These are phyloP conservation scores for Eucalyptus erythrocorys DNA, from an alignment of 345 rosid genomes.

Conservation along the genomic window DNA sequence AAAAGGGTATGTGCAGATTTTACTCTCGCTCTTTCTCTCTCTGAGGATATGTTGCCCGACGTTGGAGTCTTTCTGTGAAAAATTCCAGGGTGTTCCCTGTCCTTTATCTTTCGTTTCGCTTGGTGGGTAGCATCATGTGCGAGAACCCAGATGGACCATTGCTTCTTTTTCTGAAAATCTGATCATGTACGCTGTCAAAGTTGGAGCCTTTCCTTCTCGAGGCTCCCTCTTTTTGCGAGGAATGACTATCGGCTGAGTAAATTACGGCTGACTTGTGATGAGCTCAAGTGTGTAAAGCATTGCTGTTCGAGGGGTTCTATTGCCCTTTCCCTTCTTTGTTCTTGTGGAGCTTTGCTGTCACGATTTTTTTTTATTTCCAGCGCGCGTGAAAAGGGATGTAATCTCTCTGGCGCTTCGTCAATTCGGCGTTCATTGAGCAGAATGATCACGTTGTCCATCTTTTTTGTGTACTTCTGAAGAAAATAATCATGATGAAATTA, in stretches of 20 bases:
- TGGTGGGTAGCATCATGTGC: background rate
- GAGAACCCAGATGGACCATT: background rate
- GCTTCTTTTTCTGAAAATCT: background rate
- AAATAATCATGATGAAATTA: background rate
- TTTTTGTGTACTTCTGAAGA: background rate
- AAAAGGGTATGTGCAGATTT: background rate
- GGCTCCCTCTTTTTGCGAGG: background rate
- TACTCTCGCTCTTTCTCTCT: background rate
- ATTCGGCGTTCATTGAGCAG: background rate
- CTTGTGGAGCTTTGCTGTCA: background rate
- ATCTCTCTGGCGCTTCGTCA: background rate
- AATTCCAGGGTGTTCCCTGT: background rate
- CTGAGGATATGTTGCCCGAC: background rate
- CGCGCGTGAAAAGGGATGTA: background rate
- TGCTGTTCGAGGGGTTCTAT: background rate
- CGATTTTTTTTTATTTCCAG: background rate
- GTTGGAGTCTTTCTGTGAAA: background rate
- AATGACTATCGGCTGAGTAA: background rate
- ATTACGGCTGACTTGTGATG: background rate
- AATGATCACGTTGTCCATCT: background rate
- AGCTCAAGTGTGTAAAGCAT: background rate
- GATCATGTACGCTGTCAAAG: background rate
- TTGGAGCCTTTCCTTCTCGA: background rate
- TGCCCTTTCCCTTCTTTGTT: background rate
- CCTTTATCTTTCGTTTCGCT: background rate